Base-by-base conservation (phyloP, 2,329 filamentous ascomycete genomes). In the Arthrinium phaeospermum region DNA sequence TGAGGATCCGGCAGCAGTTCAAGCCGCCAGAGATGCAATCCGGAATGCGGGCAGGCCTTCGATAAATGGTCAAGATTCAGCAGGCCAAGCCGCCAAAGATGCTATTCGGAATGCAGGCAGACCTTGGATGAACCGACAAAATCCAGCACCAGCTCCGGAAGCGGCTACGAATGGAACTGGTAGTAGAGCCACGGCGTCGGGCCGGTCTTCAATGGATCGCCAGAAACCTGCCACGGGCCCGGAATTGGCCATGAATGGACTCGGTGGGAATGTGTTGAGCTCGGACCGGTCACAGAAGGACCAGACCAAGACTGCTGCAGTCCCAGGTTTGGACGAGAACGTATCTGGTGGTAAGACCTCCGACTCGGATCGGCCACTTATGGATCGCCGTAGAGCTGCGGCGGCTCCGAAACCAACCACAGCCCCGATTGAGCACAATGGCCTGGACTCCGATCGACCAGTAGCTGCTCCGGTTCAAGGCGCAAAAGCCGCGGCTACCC, bases 351-450 rank as follows among this genome's bases (percentile, higher is more conserved):
- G 10, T 37, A 64, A 64, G 34, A 64, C 34, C 57, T 64, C 57
- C 30, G 57, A 64, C 22, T 64, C 57, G 34, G 57, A 64, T 64
- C 57, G 57, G 34, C 57, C 57, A 22, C 19, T 64, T 19, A n/a
- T 64, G 57, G 57, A 64, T 6, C 57, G 57, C 22, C n/a, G 57
- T 34, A 37, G 19, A 41, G 34, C 34, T 13, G 34, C 8, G 34
- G 19, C 19, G 19, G 57, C 19, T 8, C 10, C 19, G 12, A 13
- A 41, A 41, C 1, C 34, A 13, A 13, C 22, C 13, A 22, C 10
- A 12, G n/a, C 34, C 4, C 34, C 19, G 30, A 41, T 22, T 13
- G 57, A n/a, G 8, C 19, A 14, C n/a, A 41, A n/a, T n/a, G 19
- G 1, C 7, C 5, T 22, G 22, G 57, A 24, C 22, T 16, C 34